Conservation (phyloP, 2,329 filamentous ascomycete genomes). For the Xylariomycetidae sp. region DNA sequence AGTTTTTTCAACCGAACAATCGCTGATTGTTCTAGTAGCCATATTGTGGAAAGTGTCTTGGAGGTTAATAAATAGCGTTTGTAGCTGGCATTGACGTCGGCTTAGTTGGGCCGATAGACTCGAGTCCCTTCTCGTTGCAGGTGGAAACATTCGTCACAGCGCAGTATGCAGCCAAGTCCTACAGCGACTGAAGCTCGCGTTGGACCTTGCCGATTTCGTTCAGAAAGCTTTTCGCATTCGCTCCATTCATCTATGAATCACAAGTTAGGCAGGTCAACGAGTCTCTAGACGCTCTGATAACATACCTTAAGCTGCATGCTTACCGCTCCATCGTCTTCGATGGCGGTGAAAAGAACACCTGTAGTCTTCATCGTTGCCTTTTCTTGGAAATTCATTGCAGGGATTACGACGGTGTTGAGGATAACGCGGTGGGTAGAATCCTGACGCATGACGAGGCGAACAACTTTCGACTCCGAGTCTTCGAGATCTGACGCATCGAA, state of each 20-base stretch:
- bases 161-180: constrained; percentile 15
- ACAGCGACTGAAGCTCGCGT: constrained; percentile 40
- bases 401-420: constrained; percentile 77
- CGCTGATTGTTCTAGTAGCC: no score
- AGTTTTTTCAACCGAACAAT: no score
- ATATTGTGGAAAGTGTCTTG: no score
- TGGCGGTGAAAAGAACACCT: constrained; percentile 61
- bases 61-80: no score
- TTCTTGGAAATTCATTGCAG: constrained; percentile 74
- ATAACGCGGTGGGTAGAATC: constrained; percentile 85
- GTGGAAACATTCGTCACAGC: no score
- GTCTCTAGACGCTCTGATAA: constrained; percentile 6
- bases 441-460: constrained; percentile 83
- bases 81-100: no score
- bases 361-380: constrained; percentile 69
- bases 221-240: constrained; percentile 49
- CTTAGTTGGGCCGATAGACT: no score
- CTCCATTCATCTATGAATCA: constrained; percentile 44
- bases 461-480: constrained; percentile 46
- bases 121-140: no score
- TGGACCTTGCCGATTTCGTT: constrained; percentile 46
- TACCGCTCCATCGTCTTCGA: constrained; percentile 53
- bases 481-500: constrained; percentile 53
- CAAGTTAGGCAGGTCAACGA: constrained; percentile 9
- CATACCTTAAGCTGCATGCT: constrained; percentile 59